These are phyloP conservation scores for Colletotrichum sp. DNA, from an alignment of 2,329 filamentous ascomycete species.

Conservation along the genomic window DNA sequence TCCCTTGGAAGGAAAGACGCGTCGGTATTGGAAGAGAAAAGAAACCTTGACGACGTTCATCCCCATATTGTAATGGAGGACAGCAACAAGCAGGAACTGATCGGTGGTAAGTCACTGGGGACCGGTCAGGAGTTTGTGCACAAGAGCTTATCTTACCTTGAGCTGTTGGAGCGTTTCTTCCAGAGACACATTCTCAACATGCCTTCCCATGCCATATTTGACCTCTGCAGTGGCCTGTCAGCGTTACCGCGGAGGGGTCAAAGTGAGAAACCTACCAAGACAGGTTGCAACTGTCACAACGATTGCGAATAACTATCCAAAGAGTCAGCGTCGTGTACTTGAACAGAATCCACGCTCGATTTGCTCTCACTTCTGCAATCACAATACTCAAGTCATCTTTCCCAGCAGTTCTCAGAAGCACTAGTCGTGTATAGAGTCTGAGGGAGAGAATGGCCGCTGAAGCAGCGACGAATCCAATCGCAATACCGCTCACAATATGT, in stretches of 20 bases:
- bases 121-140: not conserved
- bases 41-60: constrained; percentile 36
- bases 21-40: constrained; percentile 37
- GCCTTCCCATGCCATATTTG: constrained; percentile 30
- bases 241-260: not conserved
- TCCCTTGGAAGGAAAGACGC: constrained; percentile 29
- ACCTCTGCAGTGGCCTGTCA: constrained; percentile 18
- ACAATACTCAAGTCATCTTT: constrained; percentile 33
- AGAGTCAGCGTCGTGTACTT: not conserved
- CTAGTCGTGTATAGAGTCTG: constrained; percentile 28
- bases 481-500: constrained; percentile 25
- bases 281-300: constrained; percentile 13
- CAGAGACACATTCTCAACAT: constrained; percentile 22
- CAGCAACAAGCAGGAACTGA: constrained; percentile 29
- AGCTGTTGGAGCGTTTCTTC: constrained; percentile 25
- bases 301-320: constrained; percentile 23
- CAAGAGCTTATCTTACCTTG: constrained; percentile 18
- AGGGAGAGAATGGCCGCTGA: constrained; percentile 18
- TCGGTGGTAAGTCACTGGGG: not conserved
- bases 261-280: not conserved
- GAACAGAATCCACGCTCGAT: not conserved
- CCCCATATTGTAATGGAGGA: constrained; percentile 34
- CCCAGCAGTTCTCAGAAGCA: constrained; percentile 27
- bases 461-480: constrained; percentile 23
- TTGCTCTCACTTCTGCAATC: constrained; percentile 23